Conservation (phyloP, 192 early-diverging fungal genomes). For the Geranomyces variabilis region DNA sequence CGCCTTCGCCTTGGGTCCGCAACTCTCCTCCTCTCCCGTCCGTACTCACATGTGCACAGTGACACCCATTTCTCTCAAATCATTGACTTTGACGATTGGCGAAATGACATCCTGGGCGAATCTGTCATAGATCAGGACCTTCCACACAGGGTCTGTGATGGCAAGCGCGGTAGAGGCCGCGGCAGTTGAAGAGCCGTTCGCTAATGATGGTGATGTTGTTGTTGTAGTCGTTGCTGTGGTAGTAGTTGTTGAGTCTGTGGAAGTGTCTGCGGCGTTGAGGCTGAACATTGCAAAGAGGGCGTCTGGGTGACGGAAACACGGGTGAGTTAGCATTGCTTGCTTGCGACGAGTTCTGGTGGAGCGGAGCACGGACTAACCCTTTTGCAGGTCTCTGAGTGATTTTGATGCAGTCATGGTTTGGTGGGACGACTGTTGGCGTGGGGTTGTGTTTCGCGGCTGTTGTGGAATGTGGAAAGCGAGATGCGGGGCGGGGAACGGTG, state of each 20-base stretch:
- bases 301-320: conserved; percentile 46
- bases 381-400: conserved; percentile 33
- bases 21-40: too few relatives aligned
- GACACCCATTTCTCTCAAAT: conserved; percentile 92
- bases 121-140: conserved; percentile 93
- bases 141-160: conserved; percentile 82
- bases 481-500: too few relatives aligned
- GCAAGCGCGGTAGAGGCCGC: conserved; percentile 25
- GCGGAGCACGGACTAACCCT: conserved; percentile 20
- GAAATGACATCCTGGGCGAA: conserved; percentile 94
- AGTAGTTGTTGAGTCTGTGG: too few relatives aligned
- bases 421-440: not conserved
- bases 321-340: not conserved
- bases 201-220: too few relatives aligned
- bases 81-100: conserved; percentile 93
- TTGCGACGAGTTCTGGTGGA: too few relatives aligned
- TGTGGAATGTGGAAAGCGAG: too few relatives aligned
- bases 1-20: too few relatives aligned
- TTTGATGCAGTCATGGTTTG: conserved; percentile 6
- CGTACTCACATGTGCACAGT: conserved; percentile 90
- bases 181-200: conserved; percentile 34
- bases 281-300: conserved; percentile 85
- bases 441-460: too few relatives aligned
- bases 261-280: conserved; percentile 61
- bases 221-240: conserved; percentile 11